Conservation (phyloP, 768 basidiomycete genomes). For the Kwoniella europaea region DNA sequence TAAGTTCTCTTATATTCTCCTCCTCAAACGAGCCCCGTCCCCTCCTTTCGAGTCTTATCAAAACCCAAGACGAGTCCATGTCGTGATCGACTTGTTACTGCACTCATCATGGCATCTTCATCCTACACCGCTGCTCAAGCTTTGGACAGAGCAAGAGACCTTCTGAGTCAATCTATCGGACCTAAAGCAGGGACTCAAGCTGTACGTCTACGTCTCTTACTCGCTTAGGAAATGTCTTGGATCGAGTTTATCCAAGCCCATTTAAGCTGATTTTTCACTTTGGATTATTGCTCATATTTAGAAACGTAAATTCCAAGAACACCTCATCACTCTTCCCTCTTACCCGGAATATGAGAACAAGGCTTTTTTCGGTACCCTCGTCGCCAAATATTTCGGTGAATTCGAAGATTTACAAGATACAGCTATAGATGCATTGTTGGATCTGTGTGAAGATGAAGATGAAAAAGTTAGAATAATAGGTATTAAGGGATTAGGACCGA, state of each 20-base stretch:
- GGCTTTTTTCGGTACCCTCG: slow-evolving; percentile 39
- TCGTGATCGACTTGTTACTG: background rate
- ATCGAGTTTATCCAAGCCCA: background rate
- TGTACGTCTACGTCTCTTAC: background rate
- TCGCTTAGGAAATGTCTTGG: background rate
- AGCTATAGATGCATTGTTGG: slow-evolving; percentile 47
- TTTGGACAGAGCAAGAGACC: background rate
- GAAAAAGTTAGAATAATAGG: slow-evolving; percentile 50
- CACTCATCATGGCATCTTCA: slow-evolving; percentile 6
- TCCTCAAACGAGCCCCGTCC: too few species aligned
- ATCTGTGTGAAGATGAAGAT: slow-evolving; percentile 55
- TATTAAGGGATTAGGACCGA: slow-evolving; percentile 46
- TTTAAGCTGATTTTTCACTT: background rate
- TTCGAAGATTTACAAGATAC: slow-evolving; percentile 51
- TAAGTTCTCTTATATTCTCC: too few species aligned
- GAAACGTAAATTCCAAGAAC: slow-evolving; percentile 32
- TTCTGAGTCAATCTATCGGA: background rate
- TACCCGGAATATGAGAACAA: slow-evolving; percentile 34
- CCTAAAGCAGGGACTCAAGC: background rate
- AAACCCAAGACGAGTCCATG: background rate
- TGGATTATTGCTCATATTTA: slow-evolving; percentile 9
- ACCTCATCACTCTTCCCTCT: slow-evolving; percentile 37
- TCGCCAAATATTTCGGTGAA: slow-evolving; percentile 43
- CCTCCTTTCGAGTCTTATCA: too few species aligned
- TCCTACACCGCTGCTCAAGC: background rate